Evolutionary conservation across 139 green algal species (phyloP), one percentile per base, ranked within the genome.

Genomic region (Picochlorum costavermella): DNA sequence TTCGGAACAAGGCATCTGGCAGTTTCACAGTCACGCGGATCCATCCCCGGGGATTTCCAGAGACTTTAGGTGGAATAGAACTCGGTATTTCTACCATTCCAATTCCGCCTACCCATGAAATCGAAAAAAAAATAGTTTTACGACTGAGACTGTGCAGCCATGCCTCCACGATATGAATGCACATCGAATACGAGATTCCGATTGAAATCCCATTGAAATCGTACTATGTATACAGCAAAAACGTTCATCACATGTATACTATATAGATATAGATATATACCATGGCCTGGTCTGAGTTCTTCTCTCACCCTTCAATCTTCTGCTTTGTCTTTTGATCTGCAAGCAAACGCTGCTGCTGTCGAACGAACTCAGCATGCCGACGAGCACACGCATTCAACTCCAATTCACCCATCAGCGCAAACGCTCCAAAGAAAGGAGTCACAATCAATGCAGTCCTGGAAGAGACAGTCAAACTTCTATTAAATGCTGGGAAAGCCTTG

Each of bases 341-440:
- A 40, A 40, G 33, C 6, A 40, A 8, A 12, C 33, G 33, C 12
- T 66, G 45, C 48, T 66, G 60, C 13, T 45, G 12, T 12, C 33
- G 33, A 20, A 23, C 11, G 8, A 66, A 57, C 2, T 53, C 28
- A 23, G 33, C 10, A 45, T 55, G 13, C 0, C 20, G 16, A 37
- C 33, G 45, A 13, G 60, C 60, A 53, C 69, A 81, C 44, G 76
- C 70, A 56, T 84, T 76, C 51, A 84, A 62, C 6, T 45, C 59
- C 9, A 83, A 63, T 69, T 84, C 75, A 6, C 62, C 51, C 12
- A 72, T 43, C 30, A 84, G 55, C 25, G 79, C 82, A 29, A 75
- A 84, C 23, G 69, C 50, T 8, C 63, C 75, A 57, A 84, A 83
- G 6, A 57, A 56, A 9, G 77, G 77, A 3, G 58, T 71, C 23